Conservation (phyloP, 2,329 filamentous ascomycete species). For the Aspergillus ochraceoroseus region DNA sequence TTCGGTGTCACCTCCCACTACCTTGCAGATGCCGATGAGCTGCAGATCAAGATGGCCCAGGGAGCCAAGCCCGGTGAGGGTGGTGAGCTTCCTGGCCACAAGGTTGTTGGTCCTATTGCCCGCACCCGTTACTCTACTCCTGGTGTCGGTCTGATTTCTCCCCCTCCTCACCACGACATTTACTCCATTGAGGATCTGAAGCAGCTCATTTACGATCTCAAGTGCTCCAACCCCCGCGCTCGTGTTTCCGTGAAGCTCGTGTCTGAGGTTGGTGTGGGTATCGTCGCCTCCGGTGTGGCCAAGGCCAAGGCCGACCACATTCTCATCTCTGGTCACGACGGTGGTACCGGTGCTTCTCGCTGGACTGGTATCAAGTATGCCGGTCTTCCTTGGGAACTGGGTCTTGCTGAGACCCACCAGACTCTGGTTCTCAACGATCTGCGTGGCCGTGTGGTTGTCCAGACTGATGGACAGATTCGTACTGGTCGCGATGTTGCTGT, state of each 20-base stretch:
- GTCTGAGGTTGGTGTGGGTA: conserved; percentile 94
- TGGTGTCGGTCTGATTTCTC: conserved; percentile 91
- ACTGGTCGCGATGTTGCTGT: conserved; percentile 93
- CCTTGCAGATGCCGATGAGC: conserved; percentile 87
- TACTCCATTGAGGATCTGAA: conserved; percentile 98
- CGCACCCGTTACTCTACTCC: conserved; percentile 93
- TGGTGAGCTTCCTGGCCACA: conserved; percentile 94
- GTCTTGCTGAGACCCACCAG: conserved; percentile 95
- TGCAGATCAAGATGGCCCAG: conserved; percentile 99
- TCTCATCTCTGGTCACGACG: conserved; percentile 91
- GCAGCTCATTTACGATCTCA: conserved; percentile 95
- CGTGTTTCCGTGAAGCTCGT: conserved; percentile 96
- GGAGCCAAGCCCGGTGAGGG: conserved; percentile 96
- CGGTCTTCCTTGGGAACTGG: conserved; percentile 92
- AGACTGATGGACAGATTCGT: conserved; percentile 90
- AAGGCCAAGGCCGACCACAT: conserved; percentile 98
- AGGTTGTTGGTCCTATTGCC: conserved; percentile 90
- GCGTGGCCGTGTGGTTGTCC: conserved; percentile 88
- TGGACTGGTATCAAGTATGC: conserved; percentile 99
- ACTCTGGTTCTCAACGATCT: conserved; percentile 93
- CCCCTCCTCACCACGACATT: conserved; percentile 94
- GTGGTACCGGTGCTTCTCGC: conserved; percentile 90
- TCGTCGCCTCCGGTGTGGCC: conserved; percentile 93
- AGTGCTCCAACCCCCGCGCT: conserved; percentile 89
- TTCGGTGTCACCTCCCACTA: conserved; percentile 96